Percentiles rank a stretch among this genome's conserved stretches.
Conservation (phyloP, 768 basidiomycete species). For the Mycena olivaceomarginata region DNA sequence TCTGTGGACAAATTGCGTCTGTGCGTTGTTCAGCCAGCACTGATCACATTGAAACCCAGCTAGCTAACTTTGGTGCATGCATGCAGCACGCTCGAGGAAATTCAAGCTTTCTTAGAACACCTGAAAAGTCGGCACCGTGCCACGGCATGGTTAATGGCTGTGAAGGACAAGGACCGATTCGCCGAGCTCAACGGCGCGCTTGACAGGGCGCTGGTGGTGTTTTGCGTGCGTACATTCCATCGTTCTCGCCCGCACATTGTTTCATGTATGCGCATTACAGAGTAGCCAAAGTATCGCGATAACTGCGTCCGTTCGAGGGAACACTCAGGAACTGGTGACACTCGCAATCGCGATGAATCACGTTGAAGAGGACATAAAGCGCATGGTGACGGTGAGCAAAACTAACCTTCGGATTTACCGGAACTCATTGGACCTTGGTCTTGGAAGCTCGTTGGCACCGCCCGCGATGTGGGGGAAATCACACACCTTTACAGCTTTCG, state of each 20-base stretch:
- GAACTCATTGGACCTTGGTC: too few relatives aligned
- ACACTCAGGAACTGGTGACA: too few relatives aligned
- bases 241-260: background rate
- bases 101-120: background rate
- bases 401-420: too few relatives aligned
- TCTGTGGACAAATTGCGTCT: background rate
- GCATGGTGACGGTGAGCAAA: too few relatives aligned
- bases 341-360: too few relatives aligned
- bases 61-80: background rate
- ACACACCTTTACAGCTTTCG: too few relatives aligned
- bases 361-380: too few relatives aligned
- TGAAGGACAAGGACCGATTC: background rate
- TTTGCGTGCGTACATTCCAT: background rate
- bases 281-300: too few relatives aligned
- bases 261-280: too few relatives aligned
- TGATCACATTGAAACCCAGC: background rate
- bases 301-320: too few relatives aligned
- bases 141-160: background rate
- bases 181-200: background rate
- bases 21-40: background rate
- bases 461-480: too few relatives aligned
- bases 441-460: too few relatives aligned
- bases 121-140: background rate
- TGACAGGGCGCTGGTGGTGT: conserved; percentile 2
- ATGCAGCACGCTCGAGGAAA: background rate